phyloP scores from a whole-genome alignment of 2,329 filamentous ascomycete species.

The Calonectria henricotiae region DNA sequence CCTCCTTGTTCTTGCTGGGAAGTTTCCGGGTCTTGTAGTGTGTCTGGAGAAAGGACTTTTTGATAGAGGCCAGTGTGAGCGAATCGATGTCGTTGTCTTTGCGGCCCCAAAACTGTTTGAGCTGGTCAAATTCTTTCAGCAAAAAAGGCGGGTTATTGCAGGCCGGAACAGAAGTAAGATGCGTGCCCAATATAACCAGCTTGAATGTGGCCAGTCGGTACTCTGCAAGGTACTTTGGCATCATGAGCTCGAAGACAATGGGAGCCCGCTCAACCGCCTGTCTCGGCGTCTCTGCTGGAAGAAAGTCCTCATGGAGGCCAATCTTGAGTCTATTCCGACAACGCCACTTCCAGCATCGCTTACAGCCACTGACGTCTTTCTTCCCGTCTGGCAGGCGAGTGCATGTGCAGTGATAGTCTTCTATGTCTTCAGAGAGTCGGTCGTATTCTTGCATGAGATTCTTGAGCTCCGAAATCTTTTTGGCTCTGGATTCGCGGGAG shows the following conservation, averaged over 20 bases:
- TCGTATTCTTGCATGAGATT: constrained; percentile 37
- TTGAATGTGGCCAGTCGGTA: background rate
- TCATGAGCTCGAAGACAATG: constrained; percentile 2
- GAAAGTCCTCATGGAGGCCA: constrained; percentile 59
- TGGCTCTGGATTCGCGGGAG: background rate
- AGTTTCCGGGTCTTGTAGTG: background rate
- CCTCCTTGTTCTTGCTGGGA: background rate
- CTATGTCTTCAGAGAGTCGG: constrained; percentile 35
- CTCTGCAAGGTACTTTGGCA: background rate
- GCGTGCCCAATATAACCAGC: background rate
- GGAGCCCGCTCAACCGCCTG: constrained; percentile 62
- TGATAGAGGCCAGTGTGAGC: background rate
- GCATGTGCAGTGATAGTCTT: constrained; percentile 40
- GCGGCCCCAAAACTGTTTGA: background rate
- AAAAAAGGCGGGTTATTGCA: background rate
- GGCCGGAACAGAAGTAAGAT: background rate
- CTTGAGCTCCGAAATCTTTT: constrained; percentile 30
- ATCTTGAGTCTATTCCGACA: constrained; percentile 57
- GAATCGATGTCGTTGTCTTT: too few species aligned
- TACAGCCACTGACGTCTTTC: constrained; percentile 46
- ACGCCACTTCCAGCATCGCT: constrained; percentile 56
- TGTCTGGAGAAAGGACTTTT: constrained; percentile 2
- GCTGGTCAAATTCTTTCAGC: background rate
- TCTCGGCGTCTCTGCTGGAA: constrained; percentile 57
- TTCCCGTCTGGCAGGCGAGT: constrained; percentile 9